Percentiles rank a stretch among this genome's conserved stretches.
phyloP scores from a whole-genome alignment of 257 asterid genomes.

The Nyctanthes arbortristis region DNA sequence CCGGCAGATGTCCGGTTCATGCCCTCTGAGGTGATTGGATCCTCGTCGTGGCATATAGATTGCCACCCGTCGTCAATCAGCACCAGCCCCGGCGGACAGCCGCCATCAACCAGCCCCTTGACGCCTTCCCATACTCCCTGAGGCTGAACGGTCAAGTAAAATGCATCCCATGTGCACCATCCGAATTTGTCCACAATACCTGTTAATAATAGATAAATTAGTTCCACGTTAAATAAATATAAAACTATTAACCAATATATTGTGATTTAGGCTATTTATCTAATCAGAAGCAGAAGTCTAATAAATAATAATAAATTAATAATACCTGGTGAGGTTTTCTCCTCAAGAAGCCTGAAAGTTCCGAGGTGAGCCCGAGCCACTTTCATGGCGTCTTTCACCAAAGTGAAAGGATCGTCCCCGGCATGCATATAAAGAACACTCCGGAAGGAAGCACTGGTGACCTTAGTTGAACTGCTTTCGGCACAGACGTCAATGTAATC shows the following conservation, averaged over 20 bases:
- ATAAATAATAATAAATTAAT: too few species aligned
- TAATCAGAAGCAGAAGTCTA: too few species aligned
- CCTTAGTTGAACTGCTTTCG: constrained; percentile 81
- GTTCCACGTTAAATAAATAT: too few species aligned
- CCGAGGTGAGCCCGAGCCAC: constrained; percentile 79
- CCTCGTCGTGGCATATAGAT: constrained; percentile 91
- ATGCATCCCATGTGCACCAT: constrained; percentile 99
- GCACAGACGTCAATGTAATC: constrained; percentile 66
- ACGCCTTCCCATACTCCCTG: constrained; percentile 86
- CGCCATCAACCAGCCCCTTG: constrained; percentile 79
- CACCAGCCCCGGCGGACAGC: constrained; percentile 93
- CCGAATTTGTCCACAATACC: constrained; percentile 91
- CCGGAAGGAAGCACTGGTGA: constrained; percentile 45
- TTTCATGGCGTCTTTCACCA: constrained; percentile 76
- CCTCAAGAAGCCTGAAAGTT: constrained; percentile 70
- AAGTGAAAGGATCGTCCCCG: constrained; percentile 71
- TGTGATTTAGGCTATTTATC: too few species aligned
- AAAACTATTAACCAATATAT: too few species aligned
- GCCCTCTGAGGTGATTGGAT: constrained; percentile 72
- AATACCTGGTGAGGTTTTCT: constrained; percentile 93
- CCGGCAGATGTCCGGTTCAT: constrained; percentile 88
- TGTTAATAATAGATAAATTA: too few species aligned
- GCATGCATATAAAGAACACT: constrained; percentile 71
- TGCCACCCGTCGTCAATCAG: constrained; percentile 96
- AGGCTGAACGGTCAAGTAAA: constrained; percentile 88